phyloP scores from a whole-genome alignment of 1,284 basidiomycete species.

The Afroboletus lepidellus region DNA sequence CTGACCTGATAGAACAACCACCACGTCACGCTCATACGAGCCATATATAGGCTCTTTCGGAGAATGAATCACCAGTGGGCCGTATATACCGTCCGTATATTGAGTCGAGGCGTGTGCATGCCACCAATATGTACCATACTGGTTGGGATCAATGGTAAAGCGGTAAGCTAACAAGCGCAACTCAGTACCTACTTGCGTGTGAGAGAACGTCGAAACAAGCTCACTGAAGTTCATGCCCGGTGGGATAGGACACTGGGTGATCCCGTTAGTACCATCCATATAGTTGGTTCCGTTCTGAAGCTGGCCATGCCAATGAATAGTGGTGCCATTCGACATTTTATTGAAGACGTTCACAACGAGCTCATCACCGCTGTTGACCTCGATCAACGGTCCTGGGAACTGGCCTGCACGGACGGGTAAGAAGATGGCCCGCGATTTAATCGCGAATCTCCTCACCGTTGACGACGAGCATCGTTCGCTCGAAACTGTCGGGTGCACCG shows the following conservation, averaged over 20 bases:
- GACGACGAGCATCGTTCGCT: conserved; percentile 34
- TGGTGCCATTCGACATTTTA: conserved; percentile 31
- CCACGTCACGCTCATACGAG: conserved; percentile 28
- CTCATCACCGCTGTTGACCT: conserved; percentile 34
- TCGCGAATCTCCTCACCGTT: conserved; percentile 18
- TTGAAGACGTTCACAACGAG: conserved; percentile 36
- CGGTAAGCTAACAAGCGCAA: conserved; percentile 20
- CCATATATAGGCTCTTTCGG: conserved; percentile 30
- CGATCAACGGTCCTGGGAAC: conserved; percentile 33
- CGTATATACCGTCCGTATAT: conserved; percentile 36
- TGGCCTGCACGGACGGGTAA: conserved; percentile 23
- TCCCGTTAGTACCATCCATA: conserved; percentile 35
- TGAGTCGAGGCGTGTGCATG: conserved; percentile 34
- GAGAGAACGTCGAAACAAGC: neutral
- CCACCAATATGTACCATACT: conserved; percentile 36
- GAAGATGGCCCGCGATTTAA: no score
- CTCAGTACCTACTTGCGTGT: conserved; percentile 5
- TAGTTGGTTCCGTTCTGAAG: conserved; percentile 36
- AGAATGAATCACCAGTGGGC: conserved; percentile 34
- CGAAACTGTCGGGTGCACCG: conserved; percentile 32
- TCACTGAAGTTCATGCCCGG: conserved; percentile 35
- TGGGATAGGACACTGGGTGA: conserved; percentile 35
- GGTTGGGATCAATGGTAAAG: conserved; percentile 31
- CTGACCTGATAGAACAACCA: conserved; percentile 31
- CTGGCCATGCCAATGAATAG: conserved; percentile 36